Conservation (phyloP, 306 rosid species). For the Begonia loranthoides region DNA sequence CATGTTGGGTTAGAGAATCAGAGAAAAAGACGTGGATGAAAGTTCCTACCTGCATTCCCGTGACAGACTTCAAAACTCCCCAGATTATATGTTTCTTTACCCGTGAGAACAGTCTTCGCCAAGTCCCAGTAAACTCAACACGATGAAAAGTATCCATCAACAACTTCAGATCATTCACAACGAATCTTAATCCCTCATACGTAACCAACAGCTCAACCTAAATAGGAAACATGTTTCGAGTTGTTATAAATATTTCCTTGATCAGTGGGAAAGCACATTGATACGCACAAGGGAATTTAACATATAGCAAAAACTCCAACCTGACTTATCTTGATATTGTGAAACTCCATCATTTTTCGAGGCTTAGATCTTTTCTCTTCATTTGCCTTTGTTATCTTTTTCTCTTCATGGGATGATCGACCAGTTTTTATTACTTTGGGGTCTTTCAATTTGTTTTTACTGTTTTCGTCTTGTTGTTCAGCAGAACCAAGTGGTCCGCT, state of each 20-base stretch:
- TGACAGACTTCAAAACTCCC: slow-evolving; percentile 98
- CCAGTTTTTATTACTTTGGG: slow-evolving; percentile 65
- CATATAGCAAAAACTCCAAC: slow-evolving; percentile 29
- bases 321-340: slow-evolving; percentile 96
- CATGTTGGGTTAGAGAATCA: no score
- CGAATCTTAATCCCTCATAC: slow-evolving; percentile 94
- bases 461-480: slow-evolving; percentile 69
- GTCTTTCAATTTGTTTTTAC: slow-evolving; percentile 64
- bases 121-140: slow-evolving; percentile 84
- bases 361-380: slow-evolving; percentile 95
- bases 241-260: slow-evolving; percentile 5
- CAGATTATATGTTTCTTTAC: slow-evolving; percentile 97
- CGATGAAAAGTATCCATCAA: slow-evolving; percentile 95
- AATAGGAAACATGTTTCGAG: slow-evolving; percentile 1
- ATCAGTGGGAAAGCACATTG: slow-evolving; percentile 3
- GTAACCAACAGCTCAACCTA: slow-evolving; percentile 88
- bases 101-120: slow-evolving; percentile 91
- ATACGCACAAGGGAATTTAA: background rate
- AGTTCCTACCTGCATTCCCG: slow-evolving; percentile 92
- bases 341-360: slow-evolving; percentile 92
- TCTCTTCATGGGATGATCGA: slow-evolving; percentile 87
- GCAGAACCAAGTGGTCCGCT: slow-evolving; percentile 41
- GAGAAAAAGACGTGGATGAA: background rate
- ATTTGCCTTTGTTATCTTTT: slow-evolving; percentile 57
- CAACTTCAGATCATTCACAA: slow-evolving; percentile 91